Conservation (phyloP, 352 stramenopile species). For the Phytophthora pisi region DNA sequence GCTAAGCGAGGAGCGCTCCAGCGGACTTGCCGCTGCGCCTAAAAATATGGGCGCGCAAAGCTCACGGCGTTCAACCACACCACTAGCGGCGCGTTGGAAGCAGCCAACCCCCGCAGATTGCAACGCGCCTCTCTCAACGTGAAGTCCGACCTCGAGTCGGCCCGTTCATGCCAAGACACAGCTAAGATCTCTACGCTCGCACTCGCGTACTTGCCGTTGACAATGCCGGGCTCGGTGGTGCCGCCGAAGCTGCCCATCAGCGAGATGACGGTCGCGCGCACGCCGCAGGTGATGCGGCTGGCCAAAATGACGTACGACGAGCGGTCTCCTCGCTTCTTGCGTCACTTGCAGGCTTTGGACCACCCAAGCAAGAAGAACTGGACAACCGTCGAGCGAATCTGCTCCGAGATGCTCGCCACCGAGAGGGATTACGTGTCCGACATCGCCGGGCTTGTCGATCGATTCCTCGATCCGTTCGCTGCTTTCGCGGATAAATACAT, state of each 20-base stretch:
- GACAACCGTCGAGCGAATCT: conserved; percentile 36
- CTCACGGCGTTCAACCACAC: conserved; percentile 11
- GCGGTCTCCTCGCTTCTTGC: conserved; percentile 34
- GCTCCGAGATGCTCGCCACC: conserved; percentile 35
- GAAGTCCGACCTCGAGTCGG: conserved; percentile 1
- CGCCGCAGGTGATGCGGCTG: conserved; percentile 26
- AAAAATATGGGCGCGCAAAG: conserved; percentile 28
- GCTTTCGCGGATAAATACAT: conserved; percentile 20
- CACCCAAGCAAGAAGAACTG: conserved; percentile 33
- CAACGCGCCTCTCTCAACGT: conserved; percentile 22
- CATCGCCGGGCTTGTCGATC: conserved; percentile 24
- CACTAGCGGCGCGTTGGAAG: neutral
- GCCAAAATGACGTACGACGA: conserved; percentile 25
- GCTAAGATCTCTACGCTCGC: neutral
- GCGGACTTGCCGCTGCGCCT: conserved; percentile 7
- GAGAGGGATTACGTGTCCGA: conserved; percentile 43
- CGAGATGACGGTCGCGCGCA: conserved; percentile 9
- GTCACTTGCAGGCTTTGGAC: conserved; percentile 31
- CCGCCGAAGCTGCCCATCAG: conserved; percentile 19
- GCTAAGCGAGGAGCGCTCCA: conserved; percentile 5
- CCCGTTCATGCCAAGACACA: neutral
- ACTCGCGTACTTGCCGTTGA: conserved; percentile 13
- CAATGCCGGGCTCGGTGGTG: conserved; percentile 19
- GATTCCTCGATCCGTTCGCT: conserved; percentile 30
- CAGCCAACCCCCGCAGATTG: conserved; percentile 7